Conservation (phyloP, 805 yeast species). For the Kodamaea restingae region DNA sequence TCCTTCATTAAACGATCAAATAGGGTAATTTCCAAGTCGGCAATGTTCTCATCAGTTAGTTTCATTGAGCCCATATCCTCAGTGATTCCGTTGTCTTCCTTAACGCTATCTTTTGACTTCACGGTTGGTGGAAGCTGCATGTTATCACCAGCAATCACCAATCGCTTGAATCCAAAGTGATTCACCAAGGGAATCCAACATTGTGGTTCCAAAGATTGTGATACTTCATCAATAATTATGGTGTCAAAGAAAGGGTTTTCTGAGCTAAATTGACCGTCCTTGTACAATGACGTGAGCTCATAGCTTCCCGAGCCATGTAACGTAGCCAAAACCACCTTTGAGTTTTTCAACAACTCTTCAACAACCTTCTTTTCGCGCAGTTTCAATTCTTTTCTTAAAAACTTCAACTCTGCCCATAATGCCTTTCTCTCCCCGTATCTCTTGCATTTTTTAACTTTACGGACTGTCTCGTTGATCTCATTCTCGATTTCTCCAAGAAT, state of each 20-base stretch:
- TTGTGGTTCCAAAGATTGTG: slow-evolving; percentile 91
- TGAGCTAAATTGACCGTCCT: slow-evolving; percentile 18
- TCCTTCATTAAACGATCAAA: slow-evolving; percentile 70
- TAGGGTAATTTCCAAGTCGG: slow-evolving; percentile 59
- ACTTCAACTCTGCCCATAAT: slow-evolving; percentile 66
- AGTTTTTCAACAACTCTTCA: slow-evolving; percentile 50
- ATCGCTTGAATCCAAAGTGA: slow-evolving; percentile 51
- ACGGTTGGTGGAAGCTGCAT: slow-evolving; percentile 90
- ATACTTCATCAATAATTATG: slow-evolving; percentile 89
- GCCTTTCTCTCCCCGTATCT: slow-evolving; percentile 60
- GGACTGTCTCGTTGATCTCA: slow-evolving; percentile 64
- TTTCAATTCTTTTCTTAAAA: slow-evolving; percentile 64
- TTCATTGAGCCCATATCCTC: slow-evolving; percentile 3
- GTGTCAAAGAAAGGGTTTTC: slow-evolving; percentile 59
- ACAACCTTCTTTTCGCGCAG: slow-evolving; percentile 62
- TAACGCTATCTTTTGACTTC: slow-evolving; percentile 40
- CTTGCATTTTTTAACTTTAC: slow-evolving; percentile 56
- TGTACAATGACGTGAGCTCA: slow-evolving; percentile 56
- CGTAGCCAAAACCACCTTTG: slow-evolving; percentile 76
- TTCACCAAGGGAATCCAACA: slow-evolving; percentile 90
- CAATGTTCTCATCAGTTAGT: slow-evolving; percentile 29
- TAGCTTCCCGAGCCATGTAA: slow-evolving; percentile 83
- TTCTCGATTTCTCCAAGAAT: slow-evolving; percentile 62
- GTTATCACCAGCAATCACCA: slow-evolving; percentile 90
- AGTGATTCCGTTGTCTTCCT: neutral